Evolutionary conservation across 768 basidiomycete genomes (phyloP), one percentile per base, ranked within the genome.

Genomic region (Saitozyma podzolica): DNA sequence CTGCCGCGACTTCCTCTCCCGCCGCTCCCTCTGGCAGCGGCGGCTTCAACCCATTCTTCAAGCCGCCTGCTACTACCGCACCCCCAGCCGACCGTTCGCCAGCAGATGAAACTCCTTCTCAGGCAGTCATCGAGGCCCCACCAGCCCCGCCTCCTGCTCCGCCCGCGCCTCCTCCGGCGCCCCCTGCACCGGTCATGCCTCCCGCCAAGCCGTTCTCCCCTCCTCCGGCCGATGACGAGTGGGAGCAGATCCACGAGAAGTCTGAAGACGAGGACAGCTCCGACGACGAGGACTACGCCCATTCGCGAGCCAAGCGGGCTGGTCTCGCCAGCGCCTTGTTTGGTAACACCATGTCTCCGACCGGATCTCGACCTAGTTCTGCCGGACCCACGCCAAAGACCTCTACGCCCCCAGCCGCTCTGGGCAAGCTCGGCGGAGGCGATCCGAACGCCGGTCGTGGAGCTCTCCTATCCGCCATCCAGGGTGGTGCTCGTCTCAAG

Each of bases 261-360:
- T 84, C 75, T 42, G 75, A 84, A 14, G 63, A 62, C 8, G 84
- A 85, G 5, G 84, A 85, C 6, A 87, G 88, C 68, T 88, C 86
- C 65, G 88, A 86, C 56, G 91, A 92, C 58, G 92, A 92, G 76
- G 92, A 92, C 62, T 81, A 88, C 53, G 82, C 83, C n/a, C 83
- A 83, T 13, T 86, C 85, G 4, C 83, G 93, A 50, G 83, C 82
- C 55, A 85, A 83, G 16, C 84, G 90, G 14, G 84, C 84, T 61
- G 85, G 86, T 58, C 85, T 98, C 45, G 94, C 94, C 8, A 84
- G 85, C 65, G 83, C 87, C 60, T 74, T 97, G 50, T 97, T 97
- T 75, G 88, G 89, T 86, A 65, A 16, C 42, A 73, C 54, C 58
- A 68, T 53, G 17, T 40, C 52, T 39, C n/a, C 81, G 2, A 80